Conservation (phyloP, 768 basidiomycete genomes). For the Mycena capillaripes region DNA sequence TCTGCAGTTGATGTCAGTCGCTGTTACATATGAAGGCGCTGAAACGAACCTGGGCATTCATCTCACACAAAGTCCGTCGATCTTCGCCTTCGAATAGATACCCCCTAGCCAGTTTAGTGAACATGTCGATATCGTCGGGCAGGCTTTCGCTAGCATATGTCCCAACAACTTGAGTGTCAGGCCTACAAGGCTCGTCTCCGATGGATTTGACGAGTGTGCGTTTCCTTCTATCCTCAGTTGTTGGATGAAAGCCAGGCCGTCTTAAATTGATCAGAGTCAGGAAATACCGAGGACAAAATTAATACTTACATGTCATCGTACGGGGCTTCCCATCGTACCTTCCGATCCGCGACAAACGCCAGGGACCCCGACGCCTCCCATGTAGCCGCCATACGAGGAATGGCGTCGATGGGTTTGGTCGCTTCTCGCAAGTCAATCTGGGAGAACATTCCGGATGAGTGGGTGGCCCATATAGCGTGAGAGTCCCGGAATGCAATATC, state of each 20-base stretch:
- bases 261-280: conserved; percentile 42
- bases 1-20: conserved; percentile 48
- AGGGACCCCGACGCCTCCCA: conserved; percentile 80
- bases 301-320: conserved; percentile 84
- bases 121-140: conserved; percentile 59
- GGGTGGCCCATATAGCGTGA: conserved; percentile 80
- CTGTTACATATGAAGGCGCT: not conserved
- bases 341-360: conserved; percentile 74
- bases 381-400: conserved; percentile 72
- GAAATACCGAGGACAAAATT: not conserved
- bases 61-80: conserved; percentile 62
- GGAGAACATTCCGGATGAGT: conserved; percentile 82
- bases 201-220: conserved; percentile 63
- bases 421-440: conserved; percentile 82
- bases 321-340: conserved; percentile 72
- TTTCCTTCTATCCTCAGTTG: conserved; percentile 49
- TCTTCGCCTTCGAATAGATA: conserved; percentile 70
- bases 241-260: conserved; percentile 50
- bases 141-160: conserved; percentile 56
- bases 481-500: conserved; percentile 80
- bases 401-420: conserved; percentile 74
- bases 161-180: conserved; percentile 71
- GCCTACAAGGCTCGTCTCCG: conserved; percentile 68
- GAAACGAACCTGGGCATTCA: conserved; percentile 69
- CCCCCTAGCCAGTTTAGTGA: conserved; percentile 72